Evolutionary conservation across 2,329 filamentous ascomycete genomes (phyloP).

Genomic region (Bisporella sp.): DNA sequence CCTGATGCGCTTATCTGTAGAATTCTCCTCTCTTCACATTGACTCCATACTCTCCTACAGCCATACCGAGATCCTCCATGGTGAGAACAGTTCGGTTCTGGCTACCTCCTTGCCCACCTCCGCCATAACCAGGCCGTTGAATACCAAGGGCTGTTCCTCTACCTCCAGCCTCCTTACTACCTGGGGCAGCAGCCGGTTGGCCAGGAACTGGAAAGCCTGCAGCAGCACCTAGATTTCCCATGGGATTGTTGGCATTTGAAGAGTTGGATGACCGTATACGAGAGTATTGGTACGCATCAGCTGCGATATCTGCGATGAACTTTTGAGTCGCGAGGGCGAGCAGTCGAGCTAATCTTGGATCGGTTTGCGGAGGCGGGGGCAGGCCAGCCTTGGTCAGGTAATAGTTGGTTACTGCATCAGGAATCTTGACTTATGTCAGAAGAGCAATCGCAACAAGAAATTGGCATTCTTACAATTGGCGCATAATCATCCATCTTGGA

Average conservation of each 20-base stretch:
- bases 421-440: constrained; percentile 57
- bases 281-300: constrained; percentile 96
- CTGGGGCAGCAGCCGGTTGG: constrained; percentile 50
- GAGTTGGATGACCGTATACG: constrained; percentile 91
- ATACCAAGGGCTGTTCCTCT: constrained; percentile 40
- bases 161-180: constrained; percentile 47
- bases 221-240: constrained; percentile 75
- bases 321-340: constrained; percentile 98
- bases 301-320: constrained; percentile 95
- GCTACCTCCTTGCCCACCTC: constrained; percentile 80
- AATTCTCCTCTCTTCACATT: constrained; percentile 98
- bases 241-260: constrained; percentile 79
- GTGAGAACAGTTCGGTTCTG: constrained; percentile 92
- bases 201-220: constrained; percentile 62
- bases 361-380: constrained; percentile 83
- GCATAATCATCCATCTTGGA: constrained; percentile 98
- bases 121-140: constrained; percentile 73
- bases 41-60: constrained; percentile 93
- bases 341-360: constrained; percentile 82
- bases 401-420: constrained; percentile 94
- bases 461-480: constrained; percentile 65
- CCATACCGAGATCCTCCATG: constrained; percentile 98
- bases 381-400: constrained; percentile 96
- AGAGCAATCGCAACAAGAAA: neutral
- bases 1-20: constrained; percentile 55